Percentiles rank a stretch among this genome's conserved stretches.
Evolutionary conservation across 495 filamentous ascomycete genomes (phyloP).

Genomic region (Penicillium salamii): DNA sequence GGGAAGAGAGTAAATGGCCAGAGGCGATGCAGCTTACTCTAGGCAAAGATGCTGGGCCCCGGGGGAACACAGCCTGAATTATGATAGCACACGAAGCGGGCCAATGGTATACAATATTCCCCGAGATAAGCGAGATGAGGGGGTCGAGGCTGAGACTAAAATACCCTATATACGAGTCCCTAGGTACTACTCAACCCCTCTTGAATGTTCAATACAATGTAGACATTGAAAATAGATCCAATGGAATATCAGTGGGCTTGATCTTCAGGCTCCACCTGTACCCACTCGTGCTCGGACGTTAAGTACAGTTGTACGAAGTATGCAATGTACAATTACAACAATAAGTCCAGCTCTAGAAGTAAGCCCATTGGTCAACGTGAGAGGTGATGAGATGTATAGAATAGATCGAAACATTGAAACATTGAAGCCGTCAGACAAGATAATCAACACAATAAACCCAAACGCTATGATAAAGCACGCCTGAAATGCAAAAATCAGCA

Average conservation of each 20-base stretch:
- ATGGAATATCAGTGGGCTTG: too few species aligned
- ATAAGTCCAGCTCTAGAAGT: too few species aligned
- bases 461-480: not conserved
- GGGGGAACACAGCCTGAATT: not conserved
- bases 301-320: too few species aligned
- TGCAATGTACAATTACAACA: too few species aligned
- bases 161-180: too few species aligned
- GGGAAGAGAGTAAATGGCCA: not conserved
- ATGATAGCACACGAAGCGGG: constrained; percentile 3
- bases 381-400: too few species aligned
- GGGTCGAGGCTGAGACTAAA: constrained; percentile 1
- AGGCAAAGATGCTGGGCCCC: not conserved
- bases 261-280: constrained; percentile 1
- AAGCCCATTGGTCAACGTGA: too few species aligned
- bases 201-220: too few species aligned
- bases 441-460: too few species aligned
- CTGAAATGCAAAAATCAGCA: constrained; percentile 30
- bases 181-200: too few species aligned
- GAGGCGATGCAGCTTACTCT: not conserved
- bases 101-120: not conserved
- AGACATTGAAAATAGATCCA: not conserved
- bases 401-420: too few species aligned
- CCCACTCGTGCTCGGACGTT: not conserved
- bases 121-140: constrained; percentile 5
- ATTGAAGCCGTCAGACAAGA: too few species aligned